Evolutionary conservation across 1,139 yeast species (phyloP).

Genomic region (Saccharomyces pastorianus): DNA sequence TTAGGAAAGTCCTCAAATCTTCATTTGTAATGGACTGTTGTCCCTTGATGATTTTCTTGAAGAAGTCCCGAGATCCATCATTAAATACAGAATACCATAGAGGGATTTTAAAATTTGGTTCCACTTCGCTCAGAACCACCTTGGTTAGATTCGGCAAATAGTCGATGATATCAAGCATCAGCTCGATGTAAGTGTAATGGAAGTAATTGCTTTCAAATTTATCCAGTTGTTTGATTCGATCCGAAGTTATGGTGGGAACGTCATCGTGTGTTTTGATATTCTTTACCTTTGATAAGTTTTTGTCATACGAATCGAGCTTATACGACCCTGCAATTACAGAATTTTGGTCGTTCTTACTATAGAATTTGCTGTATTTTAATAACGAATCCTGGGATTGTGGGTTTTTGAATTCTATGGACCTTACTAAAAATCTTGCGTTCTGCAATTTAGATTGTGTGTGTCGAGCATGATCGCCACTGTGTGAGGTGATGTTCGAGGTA

Average conservation of each 20-base stretch:
- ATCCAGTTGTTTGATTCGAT: conserved; percentile 7
- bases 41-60: conserved; percentile 28
- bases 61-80: conserved; percentile 29
- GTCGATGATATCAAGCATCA: conserved; percentile 35
- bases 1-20: conserved; percentile 26
- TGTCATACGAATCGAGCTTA: conserved; percentile 8
- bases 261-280: neutral
- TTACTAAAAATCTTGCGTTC: conserved; percentile 24
- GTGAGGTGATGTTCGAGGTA: conserved; percentile 13
- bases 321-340: conserved; percentile 26
- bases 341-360: conserved; percentile 11
- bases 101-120: conserved; percentile 47
- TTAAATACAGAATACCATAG: conserved; percentile 33
- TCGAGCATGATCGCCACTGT: neutral
- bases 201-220: conserved; percentile 21
- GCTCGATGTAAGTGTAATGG: conserved; percentile 32
- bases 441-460: conserved; percentile 7
- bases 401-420: conserved; percentile 24
- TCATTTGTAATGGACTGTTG: conserved; percentile 28
- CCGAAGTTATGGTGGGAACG: conserved; percentile 1
- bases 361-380: conserved; percentile 26
- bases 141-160: conserved; percentile 32
- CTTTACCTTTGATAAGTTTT: conserved; percentile 2
- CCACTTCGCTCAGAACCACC: conserved; percentile 38
- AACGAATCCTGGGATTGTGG: conserved; percentile 31